Conservation (phyloP, 352 stramenopile genomes). For the Blastocystis sp. region DNA sequence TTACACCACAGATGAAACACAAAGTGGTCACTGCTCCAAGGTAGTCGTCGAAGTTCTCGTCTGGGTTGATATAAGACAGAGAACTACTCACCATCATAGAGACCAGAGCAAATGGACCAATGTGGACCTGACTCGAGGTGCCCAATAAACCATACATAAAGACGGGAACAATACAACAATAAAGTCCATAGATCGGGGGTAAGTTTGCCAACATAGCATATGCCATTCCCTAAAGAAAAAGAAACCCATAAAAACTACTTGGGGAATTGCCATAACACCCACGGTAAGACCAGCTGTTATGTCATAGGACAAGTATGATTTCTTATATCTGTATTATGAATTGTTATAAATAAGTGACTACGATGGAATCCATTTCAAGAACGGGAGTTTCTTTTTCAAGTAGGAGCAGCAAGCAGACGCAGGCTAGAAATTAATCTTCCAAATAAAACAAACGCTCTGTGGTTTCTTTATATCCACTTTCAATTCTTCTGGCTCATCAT, state of each 20-base stretch:
- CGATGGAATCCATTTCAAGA: slow-evolving; percentile 61
- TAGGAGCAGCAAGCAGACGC: background rate
- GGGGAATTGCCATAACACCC: slow-evolving; percentile 66
- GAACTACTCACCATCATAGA: slow-evolving; percentile 62
- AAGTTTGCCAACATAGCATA: slow-evolving; percentile 65
- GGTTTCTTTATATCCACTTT: background rate
- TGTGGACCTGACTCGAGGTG: slow-evolving; percentile 61
- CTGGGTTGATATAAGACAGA: slow-evolving; percentile 4
- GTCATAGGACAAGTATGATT: slow-evolving; percentile 56
- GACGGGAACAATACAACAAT: slow-evolving; percentile 64
- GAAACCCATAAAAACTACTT: background rate
- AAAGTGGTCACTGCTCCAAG: slow-evolving; percentile 18
- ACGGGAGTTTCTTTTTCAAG: slow-evolving; percentile 23
- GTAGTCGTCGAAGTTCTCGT: background rate
- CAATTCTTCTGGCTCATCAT: too few species aligned
- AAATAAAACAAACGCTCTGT: background rate
- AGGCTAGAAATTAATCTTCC: background rate
- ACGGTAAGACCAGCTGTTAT: slow-evolving; percentile 65
- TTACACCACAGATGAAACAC: slow-evolving; percentile 59
- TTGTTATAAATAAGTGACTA: background rate
- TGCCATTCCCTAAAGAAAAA: slow-evolving; percentile 63
- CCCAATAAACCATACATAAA: slow-evolving; percentile 65
- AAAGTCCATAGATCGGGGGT: slow-evolving; percentile 64
- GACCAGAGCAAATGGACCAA: slow-evolving; percentile 64
- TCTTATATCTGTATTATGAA: slow-evolving; percentile 47